Evolutionary conservation across 1,284 basidiomycete genomes (phyloP).

Genomic region (Malassezia dermatis): DNA sequence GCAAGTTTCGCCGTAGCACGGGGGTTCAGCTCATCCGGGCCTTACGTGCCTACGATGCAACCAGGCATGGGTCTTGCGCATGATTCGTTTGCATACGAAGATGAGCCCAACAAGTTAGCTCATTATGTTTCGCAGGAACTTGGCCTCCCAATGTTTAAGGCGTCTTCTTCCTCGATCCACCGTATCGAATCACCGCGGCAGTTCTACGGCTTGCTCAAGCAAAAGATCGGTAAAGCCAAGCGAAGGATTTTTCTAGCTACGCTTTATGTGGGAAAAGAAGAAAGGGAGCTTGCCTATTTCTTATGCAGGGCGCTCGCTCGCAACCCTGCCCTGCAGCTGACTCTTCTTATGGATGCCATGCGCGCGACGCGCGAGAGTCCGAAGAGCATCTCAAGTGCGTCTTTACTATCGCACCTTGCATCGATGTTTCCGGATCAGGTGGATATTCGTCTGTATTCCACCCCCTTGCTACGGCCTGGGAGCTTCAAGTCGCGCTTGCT

Average conservation of each 20-base stretch:
- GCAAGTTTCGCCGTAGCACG: not conserved
- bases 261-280: constrained; percentile 39
- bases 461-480: constrained; percentile 59
- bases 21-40: not conserved
- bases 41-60: not conserved
- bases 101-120: constrained; percentile 3
- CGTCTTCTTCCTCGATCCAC: not conserved
- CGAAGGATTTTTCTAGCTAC: constrained; percentile 32
- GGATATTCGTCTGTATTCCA: constrained; percentile 62
- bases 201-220: constrained; percentile 17
- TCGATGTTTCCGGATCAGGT: constrained; percentile 61
- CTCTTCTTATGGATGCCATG: constrained; percentile 76
- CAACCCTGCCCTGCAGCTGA: constrained; percentile 60
- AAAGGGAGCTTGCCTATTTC: constrained; percentile 25
- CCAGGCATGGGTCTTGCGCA: not conserved
- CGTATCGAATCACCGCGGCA: constrained; percentile 16
- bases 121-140: constrained; percentile 4
- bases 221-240: constrained; percentile 19
- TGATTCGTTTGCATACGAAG: not conserved
- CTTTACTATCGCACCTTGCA: constrained; percentile 28
- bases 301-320: constrained; percentile 24
- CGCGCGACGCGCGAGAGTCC: constrained; percentile 73
- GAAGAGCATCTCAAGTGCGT: constrained; percentile 52
- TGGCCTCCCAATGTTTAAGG: constrained; percentile 11
- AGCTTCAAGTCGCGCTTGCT: constrained; percentile 57